Conservation (phyloP, 169 alveolate genomes). For the Eimeria praecox region DNA sequence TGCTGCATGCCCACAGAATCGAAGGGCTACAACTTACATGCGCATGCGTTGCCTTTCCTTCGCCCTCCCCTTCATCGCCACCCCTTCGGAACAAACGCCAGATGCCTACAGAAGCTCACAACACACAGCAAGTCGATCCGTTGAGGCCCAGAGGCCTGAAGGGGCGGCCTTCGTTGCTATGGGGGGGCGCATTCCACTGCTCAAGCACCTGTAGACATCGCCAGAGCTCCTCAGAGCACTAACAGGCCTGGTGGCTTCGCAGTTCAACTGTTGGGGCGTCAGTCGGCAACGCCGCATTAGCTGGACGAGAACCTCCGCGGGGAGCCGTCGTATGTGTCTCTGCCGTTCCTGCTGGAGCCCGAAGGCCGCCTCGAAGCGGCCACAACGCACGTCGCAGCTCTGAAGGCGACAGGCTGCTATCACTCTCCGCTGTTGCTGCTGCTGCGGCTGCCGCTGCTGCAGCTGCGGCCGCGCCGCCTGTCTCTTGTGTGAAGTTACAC, state of each 20-base stretch:
- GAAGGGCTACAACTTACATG: neutral
- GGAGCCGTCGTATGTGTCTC: neutral
- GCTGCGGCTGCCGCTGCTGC: neutral
- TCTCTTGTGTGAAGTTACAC: neutral
- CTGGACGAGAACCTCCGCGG: neutral
- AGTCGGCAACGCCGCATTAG: neutral
- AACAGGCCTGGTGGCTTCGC: neutral
- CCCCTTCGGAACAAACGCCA: slow-evolving; percentile 74
- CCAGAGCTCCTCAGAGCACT: slow-evolving; percentile 21
- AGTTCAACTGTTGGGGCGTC: neutral
- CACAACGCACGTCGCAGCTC: neutral
- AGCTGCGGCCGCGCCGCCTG: slow-evolving; percentile 47
- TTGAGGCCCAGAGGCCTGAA: neutral
- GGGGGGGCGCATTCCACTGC: neutral
- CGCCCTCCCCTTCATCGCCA: slow-evolving; percentile 76
- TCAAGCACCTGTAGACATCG: slow-evolving; percentile 72
- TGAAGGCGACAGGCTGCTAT: neutral
- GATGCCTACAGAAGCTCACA: slow-evolving; percentile 44
- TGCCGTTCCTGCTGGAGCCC: neutral
- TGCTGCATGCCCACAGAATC: neutral
- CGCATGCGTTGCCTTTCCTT: slow-evolving; percentile 62
- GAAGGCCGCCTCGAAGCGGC: neutral
- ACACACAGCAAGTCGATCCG: neutral
- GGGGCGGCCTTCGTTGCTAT: neutral
- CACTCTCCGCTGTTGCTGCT: neutral